A percentile compares a stretch with the other conserved stretches of the same genome.
Conservation (phyloP, 2,329 filamentous ascomycete genomes). For the Ophiostoma perfectum region DNA sequence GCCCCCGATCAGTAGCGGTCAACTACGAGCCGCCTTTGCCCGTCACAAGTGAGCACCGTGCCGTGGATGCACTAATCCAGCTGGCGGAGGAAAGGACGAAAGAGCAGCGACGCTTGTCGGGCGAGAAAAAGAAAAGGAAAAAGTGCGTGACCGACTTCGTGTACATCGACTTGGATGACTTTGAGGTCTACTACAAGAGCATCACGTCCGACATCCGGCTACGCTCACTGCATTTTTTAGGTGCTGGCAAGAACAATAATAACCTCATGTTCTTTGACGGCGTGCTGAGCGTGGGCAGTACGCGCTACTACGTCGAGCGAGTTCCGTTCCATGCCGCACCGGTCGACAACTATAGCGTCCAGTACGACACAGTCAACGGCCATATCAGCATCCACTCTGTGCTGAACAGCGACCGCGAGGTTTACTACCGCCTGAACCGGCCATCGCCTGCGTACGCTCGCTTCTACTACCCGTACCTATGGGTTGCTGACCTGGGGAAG, state of each 20-base stretch:
- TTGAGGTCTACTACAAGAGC: slow-evolving; percentile 50
- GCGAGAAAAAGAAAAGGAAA: slow-evolving; percentile 12
- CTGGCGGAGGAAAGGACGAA: slow-evolving; percentile 26
- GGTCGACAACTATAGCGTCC: slow-evolving; percentile 59
- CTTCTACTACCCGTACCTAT: slow-evolving; percentile 60
- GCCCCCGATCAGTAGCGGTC: slow-evolving; percentile 30
- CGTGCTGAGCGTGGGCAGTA: slow-evolving; percentile 42
- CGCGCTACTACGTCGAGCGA: slow-evolving; percentile 46
- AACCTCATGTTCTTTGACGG: slow-evolving; percentile 54
- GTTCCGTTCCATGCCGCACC: slow-evolving; percentile 55
- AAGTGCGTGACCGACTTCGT: slow-evolving; percentile 32
- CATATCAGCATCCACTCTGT: slow-evolving; percentile 61
- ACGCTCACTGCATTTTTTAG: slow-evolving; percentile 49
- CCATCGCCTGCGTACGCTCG: slow-evolving; percentile 57
- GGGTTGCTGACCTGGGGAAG: slow-evolving; percentile 66
- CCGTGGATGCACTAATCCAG: neutral
- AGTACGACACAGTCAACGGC: slow-evolving; percentile 43
- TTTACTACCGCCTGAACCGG: slow-evolving; percentile 59
- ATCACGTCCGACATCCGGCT: slow-evolving; percentile 44
- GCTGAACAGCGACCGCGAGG: slow-evolving; percentile 35
- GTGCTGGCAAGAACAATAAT: slow-evolving; percentile 35
- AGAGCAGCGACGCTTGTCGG: neutral
- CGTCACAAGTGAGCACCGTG: neutral
- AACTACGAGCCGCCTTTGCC: slow-evolving; percentile 20
- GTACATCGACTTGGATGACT: slow-evolving; percentile 52